Conservation (phyloP, 2,329 filamentous ascomycete genomes). For the Colletotrichum trifolii region DNA sequence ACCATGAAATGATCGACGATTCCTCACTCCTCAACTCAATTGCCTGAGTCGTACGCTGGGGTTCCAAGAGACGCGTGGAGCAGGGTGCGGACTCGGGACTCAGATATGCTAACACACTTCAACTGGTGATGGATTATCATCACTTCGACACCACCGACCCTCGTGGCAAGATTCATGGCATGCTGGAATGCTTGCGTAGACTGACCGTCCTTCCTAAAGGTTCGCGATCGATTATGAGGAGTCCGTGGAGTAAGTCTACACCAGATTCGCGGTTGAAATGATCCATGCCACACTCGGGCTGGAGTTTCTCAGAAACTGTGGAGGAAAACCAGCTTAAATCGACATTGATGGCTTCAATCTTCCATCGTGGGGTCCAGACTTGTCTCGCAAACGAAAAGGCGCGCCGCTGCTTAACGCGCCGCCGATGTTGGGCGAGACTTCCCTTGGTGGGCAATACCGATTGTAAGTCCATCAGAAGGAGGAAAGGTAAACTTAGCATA, state of each 20-base stretch:
- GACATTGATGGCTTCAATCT: background rate
- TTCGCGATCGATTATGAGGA: constrained; percentile 5
- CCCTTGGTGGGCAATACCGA: constrained; percentile 13
- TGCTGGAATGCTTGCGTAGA: constrained; percentile 31
- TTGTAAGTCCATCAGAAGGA: too few species aligned
- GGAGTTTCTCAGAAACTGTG: constrained; percentile 2
- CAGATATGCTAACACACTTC: background rate
- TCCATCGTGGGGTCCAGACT: constrained; percentile 11
- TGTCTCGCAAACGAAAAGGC: constrained; percentile 4
- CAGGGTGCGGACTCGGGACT: background rate
- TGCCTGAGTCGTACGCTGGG: background rate
- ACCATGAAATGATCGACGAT: too few species aligned
- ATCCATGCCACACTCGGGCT: background rate
- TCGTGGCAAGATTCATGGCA: constrained; percentile 37
- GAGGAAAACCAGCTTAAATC: background rate
- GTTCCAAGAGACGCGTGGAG: background rate
- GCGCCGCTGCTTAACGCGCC: background rate
- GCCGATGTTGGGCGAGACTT: background rate
- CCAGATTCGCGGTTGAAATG: background rate
- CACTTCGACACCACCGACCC: constrained; percentile 35
- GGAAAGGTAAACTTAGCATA: background rate
- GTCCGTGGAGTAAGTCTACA: background rate
- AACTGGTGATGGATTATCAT: constrained; percentile 1
- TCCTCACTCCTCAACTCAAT: background rate
- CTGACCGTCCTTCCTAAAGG: background rate